Conservation (phyloP, 2,329 filamentous ascomycete genomes). For the Clarireedia paspali region DNA sequence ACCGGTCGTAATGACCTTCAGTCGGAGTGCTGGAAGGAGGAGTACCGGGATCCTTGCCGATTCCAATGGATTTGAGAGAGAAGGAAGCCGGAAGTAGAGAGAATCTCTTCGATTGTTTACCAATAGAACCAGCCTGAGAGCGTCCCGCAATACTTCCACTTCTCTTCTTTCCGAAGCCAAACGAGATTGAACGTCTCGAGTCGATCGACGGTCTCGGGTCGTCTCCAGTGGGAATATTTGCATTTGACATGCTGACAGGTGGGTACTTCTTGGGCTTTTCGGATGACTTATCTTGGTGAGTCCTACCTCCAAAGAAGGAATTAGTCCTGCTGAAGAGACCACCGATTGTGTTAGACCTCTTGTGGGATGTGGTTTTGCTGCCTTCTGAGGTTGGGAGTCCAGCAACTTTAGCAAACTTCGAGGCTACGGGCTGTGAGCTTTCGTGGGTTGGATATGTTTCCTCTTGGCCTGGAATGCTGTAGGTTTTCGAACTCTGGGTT, state of each 20-base stretch:
- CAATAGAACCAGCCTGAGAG: constrained; percentile 41
- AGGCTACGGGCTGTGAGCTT: constrained; percentile 40
- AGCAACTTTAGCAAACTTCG: constrained; percentile 50
- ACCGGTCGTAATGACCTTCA: constrained; percentile 19
- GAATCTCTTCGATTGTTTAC: constrained; percentile 56
- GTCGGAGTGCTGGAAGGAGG: constrained; percentile 16
- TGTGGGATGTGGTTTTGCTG: constrained; percentile 43
- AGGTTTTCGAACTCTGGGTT: constrained; percentile 54
- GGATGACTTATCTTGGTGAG: constrained; percentile 33
- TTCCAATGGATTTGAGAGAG: constrained; percentile 56
- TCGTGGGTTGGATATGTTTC: constrained; percentile 50
- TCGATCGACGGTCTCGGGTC: constrained; percentile 57
- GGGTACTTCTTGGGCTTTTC: constrained; percentile 67
- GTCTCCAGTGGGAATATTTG: constrained; percentile 35
- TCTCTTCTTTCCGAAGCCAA: constrained; percentile 61
- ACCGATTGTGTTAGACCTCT: constrained; percentile 67
- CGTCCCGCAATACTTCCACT: constrained; percentile 54
- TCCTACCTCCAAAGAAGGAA: constrained; percentile 64
- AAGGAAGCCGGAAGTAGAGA: constrained; percentile 61
- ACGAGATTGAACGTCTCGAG: constrained; percentile 64
- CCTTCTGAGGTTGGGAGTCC: constrained; percentile 39
- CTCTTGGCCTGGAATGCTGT: constrained; percentile 59
- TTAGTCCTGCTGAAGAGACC: constrained; percentile 78
- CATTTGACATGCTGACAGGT: constrained; percentile 81
- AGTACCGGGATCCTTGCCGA: constrained; percentile 42